Conservation (phyloP, 225 moss, liverwort and hornwort species). For the Lunularia cruciata region DNA sequence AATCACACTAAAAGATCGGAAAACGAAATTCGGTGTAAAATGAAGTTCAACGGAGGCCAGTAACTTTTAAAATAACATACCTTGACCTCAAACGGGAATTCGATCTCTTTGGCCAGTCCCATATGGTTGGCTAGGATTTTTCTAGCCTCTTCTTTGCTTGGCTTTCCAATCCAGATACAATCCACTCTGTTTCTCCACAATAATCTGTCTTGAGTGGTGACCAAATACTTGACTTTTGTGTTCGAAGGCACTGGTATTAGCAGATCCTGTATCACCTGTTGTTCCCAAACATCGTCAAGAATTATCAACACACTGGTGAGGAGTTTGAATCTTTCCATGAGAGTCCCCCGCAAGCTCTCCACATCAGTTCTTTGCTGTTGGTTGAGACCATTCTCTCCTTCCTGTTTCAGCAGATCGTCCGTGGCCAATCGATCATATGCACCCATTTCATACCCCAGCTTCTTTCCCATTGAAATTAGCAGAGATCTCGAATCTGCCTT, state of each 20-base stretch:
- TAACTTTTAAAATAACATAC: neutral
- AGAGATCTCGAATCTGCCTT: too few species aligned
- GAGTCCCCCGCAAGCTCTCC: too few species aligned
- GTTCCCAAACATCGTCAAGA: constrained; percentile 5
- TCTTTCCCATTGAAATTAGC: too few species aligned
- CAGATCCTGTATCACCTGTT: neutral
- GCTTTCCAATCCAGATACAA: neutral
- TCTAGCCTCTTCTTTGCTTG: neutral
- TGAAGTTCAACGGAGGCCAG: neutral
- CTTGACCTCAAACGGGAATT: neutral
- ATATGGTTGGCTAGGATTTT: neutral
- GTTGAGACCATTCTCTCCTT: too few species aligned
- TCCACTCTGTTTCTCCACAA: neutral
- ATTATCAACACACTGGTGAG: neutral
- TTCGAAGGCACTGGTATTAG: neutral
- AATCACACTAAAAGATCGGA: neutral
- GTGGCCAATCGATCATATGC: too few species aligned
- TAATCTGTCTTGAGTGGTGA: neutral
- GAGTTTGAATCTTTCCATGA: neutral
- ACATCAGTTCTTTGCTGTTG: too few species aligned
- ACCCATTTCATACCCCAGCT: too few species aligned
- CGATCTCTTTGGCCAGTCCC: neutral
- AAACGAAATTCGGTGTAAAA: neutral
- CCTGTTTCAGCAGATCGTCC: too few species aligned
- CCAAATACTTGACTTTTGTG: neutral